Conservation (phyloP, 805 yeast species). For the Ogataea allantospora region DNA sequence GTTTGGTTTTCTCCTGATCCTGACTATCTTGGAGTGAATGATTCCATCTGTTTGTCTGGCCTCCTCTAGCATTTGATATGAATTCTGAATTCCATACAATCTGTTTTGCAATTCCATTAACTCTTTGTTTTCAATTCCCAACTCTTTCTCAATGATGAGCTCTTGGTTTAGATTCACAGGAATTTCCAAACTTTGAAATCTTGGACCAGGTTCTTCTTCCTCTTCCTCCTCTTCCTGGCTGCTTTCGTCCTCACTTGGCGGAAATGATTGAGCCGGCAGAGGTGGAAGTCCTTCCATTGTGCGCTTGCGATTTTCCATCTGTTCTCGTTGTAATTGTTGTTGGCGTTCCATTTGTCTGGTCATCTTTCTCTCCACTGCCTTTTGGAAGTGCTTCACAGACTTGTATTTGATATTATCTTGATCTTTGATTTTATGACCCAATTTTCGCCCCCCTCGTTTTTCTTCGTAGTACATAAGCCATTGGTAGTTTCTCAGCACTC, state of each 20-base stretch:
- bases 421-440: slow-evolving; percentile 21
- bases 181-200: slow-evolving; percentile 20
- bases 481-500: slow-evolving; percentile 42
- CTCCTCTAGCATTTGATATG: slow-evolving; percentile 27
- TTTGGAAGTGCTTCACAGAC: slow-evolving; percentile 31
- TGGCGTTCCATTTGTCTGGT: slow-evolving; percentile 19
- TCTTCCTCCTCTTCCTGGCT: slow-evolving; percentile 12
- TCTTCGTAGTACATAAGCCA: slow-evolving; percentile 50
- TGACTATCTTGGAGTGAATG: slow-evolving; percentile 38
- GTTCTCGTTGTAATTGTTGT: slow-evolving; percentile 16
- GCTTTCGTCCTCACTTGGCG: slow-evolving; percentile 12
- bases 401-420: slow-evolving; percentile 17
- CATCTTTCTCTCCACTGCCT: slow-evolving; percentile 25
- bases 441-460: slow-evolving; percentile 38
- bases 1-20: slow-evolving; percentile 45
- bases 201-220: slow-evolving; percentile 15
- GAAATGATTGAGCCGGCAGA: slow-evolving; percentile 6
- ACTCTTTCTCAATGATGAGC: slow-evolving; percentile 31
- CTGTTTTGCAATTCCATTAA: slow-evolving; percentile 35
- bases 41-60: slow-evolving; percentile 30
- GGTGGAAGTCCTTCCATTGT: slow-evolving; percentile 7
- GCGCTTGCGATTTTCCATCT: slow-evolving; percentile 15
- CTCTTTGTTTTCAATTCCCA: slow-evolving; percentile 36
- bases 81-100: slow-evolving; percentile 25
- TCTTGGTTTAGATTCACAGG: slow-evolving; percentile 24